Base-by-base conservation (phyloP, 2,329 filamentous ascomycete species). In the Neonectria punicea region DNA sequence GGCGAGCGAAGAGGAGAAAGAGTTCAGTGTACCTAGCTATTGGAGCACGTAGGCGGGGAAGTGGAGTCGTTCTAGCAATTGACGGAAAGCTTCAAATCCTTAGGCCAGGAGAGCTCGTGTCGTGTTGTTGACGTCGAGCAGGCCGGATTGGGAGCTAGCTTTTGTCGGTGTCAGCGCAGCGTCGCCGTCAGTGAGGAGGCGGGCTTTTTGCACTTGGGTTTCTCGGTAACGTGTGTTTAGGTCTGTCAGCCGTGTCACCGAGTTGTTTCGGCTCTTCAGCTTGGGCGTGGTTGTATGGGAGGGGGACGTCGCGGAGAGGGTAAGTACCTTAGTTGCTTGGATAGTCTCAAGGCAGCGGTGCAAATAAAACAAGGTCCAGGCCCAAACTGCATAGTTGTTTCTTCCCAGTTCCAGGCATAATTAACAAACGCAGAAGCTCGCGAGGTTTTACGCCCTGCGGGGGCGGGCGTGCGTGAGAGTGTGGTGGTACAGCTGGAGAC, bases 101-200 rank as follows among this genome's bases (percentile, higher is more conserved):
- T 22, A 22, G 22, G 22, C 22, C 28, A 30, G 34, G 34, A 36
- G 34, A 25, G 25, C 18, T 22, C 18, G 20, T 46, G 18, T 28
- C 47, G 49, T 51, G 49, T 14, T 34, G 49, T 51, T 50, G 49
- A 51, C 49, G 49, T 51, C 32, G 30, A 34, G 20, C 4, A 10
- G 49, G 28, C 30, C 49, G 49, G 49, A 51, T 51, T 14, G 30
- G 30, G 49, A 51, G 49, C 49, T 51, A 22, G 36, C 36, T n/a
- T 50, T 50, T 11, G 9, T 49, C n/a, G 13, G 47, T n/a, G 28
- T 50, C 47, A 18, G 47, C 25, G 28, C 10, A 32, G 47, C 30
- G 47, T 50, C 47, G 30, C 9, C 25, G 6, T 9, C 4, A 34
- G 47, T 34, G 47, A 51, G 28, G 47, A 51, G 28, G 34, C 14